These are phyloP conservation scores for Croton laevigatus DNA, from an alignment of 441 rosid genomes.

Conservation along the genomic window DNA sequence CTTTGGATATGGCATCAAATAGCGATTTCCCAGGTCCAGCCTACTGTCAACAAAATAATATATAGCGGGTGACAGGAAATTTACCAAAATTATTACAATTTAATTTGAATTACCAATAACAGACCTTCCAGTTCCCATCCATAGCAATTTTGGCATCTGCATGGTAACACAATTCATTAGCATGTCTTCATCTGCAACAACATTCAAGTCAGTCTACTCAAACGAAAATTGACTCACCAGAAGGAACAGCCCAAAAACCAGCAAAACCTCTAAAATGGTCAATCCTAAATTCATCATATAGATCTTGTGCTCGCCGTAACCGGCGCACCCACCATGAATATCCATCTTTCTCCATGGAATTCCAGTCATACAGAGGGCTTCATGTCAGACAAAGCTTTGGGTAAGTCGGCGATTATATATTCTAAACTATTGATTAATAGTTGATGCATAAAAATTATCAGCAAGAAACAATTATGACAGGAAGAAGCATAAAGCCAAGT, in stretches of 20 bases:
- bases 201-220: slow-evolving; percentile 3
- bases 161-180: slow-evolving; percentile 27
- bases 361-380: slow-evolving; percentile 97
- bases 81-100: slow-evolving; percentile 21
- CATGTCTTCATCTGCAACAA: slow-evolving; percentile 14
- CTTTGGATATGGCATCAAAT: slow-evolving; percentile 70
- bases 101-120: slow-evolving; percentile 19
- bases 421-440: slow-evolving; percentile 1
- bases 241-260: slow-evolving; percentile 93
- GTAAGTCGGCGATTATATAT: slow-evolving; percentile 16
- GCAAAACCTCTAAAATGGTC: slow-evolving; percentile 99
- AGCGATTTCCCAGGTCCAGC: slow-evolving; percentile 91
- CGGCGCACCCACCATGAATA: slow-evolving; percentile 92
- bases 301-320: slow-evolving; percentile 64
- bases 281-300: slow-evolving; percentile 86
- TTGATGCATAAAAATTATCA: not conserved
- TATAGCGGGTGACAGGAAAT: slow-evolving; percentile 24
- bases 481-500: not conserved
- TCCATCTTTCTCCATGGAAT: slow-evolving; percentile 81
- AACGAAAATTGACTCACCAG: slow-evolving; percentile 55
- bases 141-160: slow-evolving; percentile 86
- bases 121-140: slow-evolving; percentile 90
- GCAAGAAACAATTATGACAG: not conserved
- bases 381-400: slow-evolving; percentile 25
- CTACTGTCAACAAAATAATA: slow-evolving; percentile 53